Evolutionary conservation across 345 rosid species (phyloP).

Genomic region (Eucalyptus curtisii): DNA sequence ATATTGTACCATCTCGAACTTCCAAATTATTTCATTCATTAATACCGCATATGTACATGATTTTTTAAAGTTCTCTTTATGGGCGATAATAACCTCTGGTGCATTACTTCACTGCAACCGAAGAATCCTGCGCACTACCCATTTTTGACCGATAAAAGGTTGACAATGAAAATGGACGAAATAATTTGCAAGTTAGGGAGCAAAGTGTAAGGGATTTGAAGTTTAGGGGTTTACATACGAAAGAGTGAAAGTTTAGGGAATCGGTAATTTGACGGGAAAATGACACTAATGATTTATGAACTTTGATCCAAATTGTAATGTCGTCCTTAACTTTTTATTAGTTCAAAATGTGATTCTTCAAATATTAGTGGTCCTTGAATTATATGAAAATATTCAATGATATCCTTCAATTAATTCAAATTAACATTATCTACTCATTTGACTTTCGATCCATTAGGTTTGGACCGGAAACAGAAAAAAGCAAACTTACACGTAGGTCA

Average conservation of each 20-base stretch:
- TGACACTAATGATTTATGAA: neutral
- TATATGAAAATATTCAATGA: neutral
- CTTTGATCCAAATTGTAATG: neutral
- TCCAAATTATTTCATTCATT: neutral
- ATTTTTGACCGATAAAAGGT: neutral
- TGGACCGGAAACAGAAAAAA: neutral
- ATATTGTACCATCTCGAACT: neutral
- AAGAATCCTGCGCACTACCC: neutral
- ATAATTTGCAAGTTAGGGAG: neutral
- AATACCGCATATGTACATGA: neutral
- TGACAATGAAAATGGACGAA: neutral
- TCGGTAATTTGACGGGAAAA: neutral
- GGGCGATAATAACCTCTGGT: neutral
- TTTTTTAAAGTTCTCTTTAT: neutral
- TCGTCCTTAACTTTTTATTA: neutral
- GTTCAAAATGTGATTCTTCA: neutral
- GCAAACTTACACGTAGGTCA: neutral
- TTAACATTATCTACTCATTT: neutral
- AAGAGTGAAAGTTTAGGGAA: neutral
- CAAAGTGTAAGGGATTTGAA: neutral
- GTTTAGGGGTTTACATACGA: neutral
- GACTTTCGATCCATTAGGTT: neutral
- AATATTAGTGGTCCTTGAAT: neutral
- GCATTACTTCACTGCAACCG: neutral
- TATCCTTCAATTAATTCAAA: neutral